Percentiles rank a stretch among this genome's conserved stretches.
phyloP scores from a whole-genome alignment of 2,329 filamentous ascomycete species.

The Podosphaera xanthii region DNA sequence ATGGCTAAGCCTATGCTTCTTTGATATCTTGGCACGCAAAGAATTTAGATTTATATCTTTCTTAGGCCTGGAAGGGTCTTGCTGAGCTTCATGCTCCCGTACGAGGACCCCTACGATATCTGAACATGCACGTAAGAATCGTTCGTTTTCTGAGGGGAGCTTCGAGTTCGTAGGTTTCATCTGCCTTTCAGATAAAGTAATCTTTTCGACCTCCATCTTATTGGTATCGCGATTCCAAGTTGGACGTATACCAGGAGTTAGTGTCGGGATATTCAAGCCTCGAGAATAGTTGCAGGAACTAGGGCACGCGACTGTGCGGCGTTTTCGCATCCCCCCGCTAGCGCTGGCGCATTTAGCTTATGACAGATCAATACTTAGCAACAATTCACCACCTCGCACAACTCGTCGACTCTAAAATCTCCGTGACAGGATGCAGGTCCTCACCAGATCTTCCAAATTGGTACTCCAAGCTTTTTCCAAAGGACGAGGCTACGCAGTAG shows the following conservation, averaged over 20 bases:
- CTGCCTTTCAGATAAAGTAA: conserved; percentile 27
- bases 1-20: conserved; percentile 73
- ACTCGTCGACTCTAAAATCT: conserved; percentile 13
- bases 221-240: neutral
- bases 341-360: neutral
- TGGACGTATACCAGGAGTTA: too few relatives aligned
- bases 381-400: conserved; percentile 3
- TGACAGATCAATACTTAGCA: conserved; percentile 2
- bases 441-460: conserved; percentile 50
- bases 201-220: conserved; percentile 22
- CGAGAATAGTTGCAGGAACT: too few relatives aligned
- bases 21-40: conserved; percentile 65
- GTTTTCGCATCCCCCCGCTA: neutral
- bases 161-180: conserved; percentile 45
- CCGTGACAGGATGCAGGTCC: conserved; percentile 51
- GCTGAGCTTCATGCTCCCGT: conserved; percentile 71
- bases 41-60: conserved; percentile 87
- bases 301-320: neutral
- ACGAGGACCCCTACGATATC: conserved; percentile 88
- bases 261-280: too few relatives aligned
- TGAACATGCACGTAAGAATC: conserved; percentile 80
- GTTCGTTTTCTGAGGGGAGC: conserved; percentile 77
- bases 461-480: conserved; percentile 44
- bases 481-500: conserved; percentile 53
- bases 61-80: conserved; percentile 46